Conservation (phyloP, 129 eudicot genomes). For the Sambucus nigra region DNA sequence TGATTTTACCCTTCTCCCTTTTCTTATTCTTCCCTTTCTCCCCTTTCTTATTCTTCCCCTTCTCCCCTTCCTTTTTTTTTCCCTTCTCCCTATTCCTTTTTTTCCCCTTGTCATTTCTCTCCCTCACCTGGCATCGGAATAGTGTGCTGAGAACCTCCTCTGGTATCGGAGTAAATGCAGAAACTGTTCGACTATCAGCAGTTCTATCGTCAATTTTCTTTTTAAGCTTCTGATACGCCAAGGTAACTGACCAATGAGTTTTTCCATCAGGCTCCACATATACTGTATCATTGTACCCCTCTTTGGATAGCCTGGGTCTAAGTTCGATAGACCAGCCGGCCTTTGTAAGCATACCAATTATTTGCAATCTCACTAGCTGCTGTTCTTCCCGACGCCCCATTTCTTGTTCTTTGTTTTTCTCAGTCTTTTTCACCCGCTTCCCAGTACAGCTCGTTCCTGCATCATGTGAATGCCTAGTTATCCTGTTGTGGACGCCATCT, state of each 20-base stretch:
- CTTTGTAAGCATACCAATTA: slow-evolving; percentile 36
- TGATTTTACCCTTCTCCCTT: background rate
- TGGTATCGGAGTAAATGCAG: slow-evolving; percentile 60
- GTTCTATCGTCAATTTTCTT: slow-evolving; percentile 37
- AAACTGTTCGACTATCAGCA: slow-evolving; percentile 30
- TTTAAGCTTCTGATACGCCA: slow-evolving; percentile 49
- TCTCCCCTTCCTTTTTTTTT: slow-evolving; percentile 1
- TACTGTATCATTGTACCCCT: slow-evolving; percentile 43
- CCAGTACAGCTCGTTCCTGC: background rate
- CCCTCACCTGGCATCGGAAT: slow-evolving; percentile 42
- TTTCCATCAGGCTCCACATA: slow-evolving; percentile 52
- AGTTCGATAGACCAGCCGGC: slow-evolving; percentile 73
- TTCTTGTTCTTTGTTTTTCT: slow-evolving; percentile 7
- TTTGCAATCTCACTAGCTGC: slow-evolving; percentile 49
- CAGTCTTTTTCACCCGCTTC: slow-evolving; percentile 1
- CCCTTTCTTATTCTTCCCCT: slow-evolving; percentile 15
- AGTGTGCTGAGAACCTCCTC: slow-evolving; percentile 46
- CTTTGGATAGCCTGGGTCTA: slow-evolving; percentile 45
- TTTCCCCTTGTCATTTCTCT: slow-evolving; percentile 13
- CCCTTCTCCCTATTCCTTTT: slow-evolving; percentile 19
- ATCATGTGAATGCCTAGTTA: no score
- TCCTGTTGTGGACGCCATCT: slow-evolving; percentile 6
- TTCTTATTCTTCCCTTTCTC: slow-evolving; percentile 19
- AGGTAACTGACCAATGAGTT: slow-evolving; percentile 68
- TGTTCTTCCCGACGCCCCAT: slow-evolving; percentile 24